Percentiles rank a stretch among this genome's conserved stretches.
These are phyloP conservation scores for Fraxinus angustifolia DNA, from an alignment of 305 asterid genomes.

Conservation along the genomic window DNA sequence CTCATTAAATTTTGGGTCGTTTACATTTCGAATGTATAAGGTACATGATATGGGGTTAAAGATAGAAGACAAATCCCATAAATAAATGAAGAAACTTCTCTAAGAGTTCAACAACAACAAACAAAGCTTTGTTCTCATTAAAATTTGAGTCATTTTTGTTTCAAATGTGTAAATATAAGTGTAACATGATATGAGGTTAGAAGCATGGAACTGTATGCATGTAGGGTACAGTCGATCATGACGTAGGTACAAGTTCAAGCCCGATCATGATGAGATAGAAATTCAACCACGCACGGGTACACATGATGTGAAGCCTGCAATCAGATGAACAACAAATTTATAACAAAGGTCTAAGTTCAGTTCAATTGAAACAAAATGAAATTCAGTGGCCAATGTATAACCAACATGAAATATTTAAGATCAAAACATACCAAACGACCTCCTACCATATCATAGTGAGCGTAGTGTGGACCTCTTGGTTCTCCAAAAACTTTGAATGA, in stretches of 20 bases:
- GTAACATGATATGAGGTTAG: not conserved
- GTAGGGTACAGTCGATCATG: not conserved
- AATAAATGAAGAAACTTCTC: not conserved
- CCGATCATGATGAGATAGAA: slow-evolving; percentile 21
- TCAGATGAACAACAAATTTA: not conserved
- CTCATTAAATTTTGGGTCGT: not conserved
- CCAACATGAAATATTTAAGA: not conserved
- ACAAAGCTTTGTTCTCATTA: not conserved
- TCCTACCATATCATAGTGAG: slow-evolving; percentile 93
- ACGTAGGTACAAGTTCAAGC: not conserved
- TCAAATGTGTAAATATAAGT: not conserved
- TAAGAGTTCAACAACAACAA: not conserved
- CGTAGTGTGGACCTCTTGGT: slow-evolving; percentile 20
- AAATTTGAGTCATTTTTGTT: not conserved
- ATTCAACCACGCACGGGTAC: slow-evolving; percentile 22
- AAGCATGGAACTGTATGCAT: not conserved
- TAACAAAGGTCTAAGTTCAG: not conserved
- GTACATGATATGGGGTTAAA: not conserved
- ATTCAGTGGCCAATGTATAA: not conserved
- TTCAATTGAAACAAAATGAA: not conserved
- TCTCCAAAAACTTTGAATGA: slow-evolving; percentile 71
- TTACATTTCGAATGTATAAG: not conserved
- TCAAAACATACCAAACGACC: slow-evolving; percentile 52
- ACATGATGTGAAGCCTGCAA: slow-evolving; percentile 26
- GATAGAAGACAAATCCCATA: not conserved